These are phyloP conservation scores for Globomyces sp. DNA, from an alignment of 371 early-diverging fungal genomes.

Conservation along the genomic window DNA sequence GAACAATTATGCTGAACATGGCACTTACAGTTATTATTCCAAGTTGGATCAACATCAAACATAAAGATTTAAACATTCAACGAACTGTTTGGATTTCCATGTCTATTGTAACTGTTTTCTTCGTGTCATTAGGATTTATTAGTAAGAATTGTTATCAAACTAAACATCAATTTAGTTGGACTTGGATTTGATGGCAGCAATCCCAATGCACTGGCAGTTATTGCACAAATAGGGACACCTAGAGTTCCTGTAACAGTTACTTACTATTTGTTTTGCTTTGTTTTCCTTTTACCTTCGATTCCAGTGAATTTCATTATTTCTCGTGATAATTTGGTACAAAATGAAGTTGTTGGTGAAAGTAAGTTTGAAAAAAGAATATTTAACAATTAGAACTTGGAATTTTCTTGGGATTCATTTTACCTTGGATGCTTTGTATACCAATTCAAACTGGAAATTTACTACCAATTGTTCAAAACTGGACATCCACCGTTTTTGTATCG, in stretches of 20 bases:
- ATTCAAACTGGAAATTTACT: slow-evolving; percentile 46
- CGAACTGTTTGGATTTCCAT: slow-evolving; percentile 42
- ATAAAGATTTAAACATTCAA: slow-evolving; percentile 44
- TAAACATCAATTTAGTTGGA: slow-evolving; percentile 36
- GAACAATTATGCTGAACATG: slow-evolving; percentile 42
- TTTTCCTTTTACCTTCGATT: slow-evolving; percentile 69
- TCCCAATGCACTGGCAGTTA: slow-evolving; percentile 7
- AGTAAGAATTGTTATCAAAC: slow-evolving; percentile 26
- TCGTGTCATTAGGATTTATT: slow-evolving; percentile 41
- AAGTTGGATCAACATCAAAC: slow-evolving; percentile 49
- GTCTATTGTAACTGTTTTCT: slow-evolving; percentile 25
- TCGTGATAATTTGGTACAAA: slow-evolving; percentile 64
- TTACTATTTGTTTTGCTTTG: slow-evolving; percentile 66
- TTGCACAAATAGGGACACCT: background rate
- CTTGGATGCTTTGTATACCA: slow-evolving; percentile 66
- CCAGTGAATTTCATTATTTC: slow-evolving; percentile 74
- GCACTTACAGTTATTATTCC: slow-evolving; percentile 43
- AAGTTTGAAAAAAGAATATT: no score
- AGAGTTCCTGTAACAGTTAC: slow-evolving; percentile 44
- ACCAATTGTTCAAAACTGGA: slow-evolving; percentile 50
- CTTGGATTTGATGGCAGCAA: slow-evolving; percentile 24
- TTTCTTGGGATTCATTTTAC: slow-evolving; percentile 60
- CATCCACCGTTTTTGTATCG: slow-evolving; percentile 56
- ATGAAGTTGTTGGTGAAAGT: slow-evolving; percentile 12
- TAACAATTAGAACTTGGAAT: slow-evolving; percentile 33